phyloP scores from a whole-genome alignment of 495 filamentous ascomycete species.

The Penicillium paradoxum region DNA sequence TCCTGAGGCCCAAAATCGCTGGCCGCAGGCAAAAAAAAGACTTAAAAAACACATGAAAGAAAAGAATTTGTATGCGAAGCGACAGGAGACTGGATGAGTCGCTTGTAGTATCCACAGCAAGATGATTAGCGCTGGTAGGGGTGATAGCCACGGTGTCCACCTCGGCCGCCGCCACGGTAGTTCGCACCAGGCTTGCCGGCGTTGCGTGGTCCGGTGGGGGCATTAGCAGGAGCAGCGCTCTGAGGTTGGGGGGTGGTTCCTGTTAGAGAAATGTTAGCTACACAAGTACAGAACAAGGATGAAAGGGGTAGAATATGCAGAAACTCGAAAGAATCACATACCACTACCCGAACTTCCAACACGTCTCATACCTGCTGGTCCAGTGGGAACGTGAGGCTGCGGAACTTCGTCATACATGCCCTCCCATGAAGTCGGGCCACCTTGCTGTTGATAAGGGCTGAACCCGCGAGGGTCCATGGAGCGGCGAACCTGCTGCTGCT shows the following conservation, averaged over 20 bases:
- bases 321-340: constrained; percentile 19
- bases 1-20: constrained; percentile 3
- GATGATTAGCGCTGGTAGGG: constrained; percentile 57
- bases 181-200: constrained; percentile 90
- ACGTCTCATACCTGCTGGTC: constrained; percentile 48
- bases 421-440: constrained; percentile 82
- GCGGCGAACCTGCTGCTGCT: constrained; percentile 60
- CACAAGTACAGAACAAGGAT: neutral
- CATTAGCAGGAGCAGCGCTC: constrained; percentile 80
- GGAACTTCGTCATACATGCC: constrained; percentile 99
- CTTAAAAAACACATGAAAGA: constrained; percentile 6
- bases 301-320: constrained; percentile 1
- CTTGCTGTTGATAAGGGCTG: constrained; percentile 50
- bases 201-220: constrained; percentile 94
- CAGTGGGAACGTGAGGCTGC: constrained; percentile 63
- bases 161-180: constrained; percentile 89
- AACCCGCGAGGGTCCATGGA: constrained; percentile 42
- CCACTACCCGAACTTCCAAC: constrained; percentile 50
- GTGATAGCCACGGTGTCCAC: constrained; percentile 70
- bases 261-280: constrained; percentile 16
- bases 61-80: constrained; percentile 1
- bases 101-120: neutral
- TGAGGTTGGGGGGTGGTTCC: constrained; percentile 53
- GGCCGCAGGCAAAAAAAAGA: constrained; percentile 3
- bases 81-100: neutral